Evolutionary conservation across 1,139 yeast species (phyloP).

Genomic region (Candida albicans): DNA sequence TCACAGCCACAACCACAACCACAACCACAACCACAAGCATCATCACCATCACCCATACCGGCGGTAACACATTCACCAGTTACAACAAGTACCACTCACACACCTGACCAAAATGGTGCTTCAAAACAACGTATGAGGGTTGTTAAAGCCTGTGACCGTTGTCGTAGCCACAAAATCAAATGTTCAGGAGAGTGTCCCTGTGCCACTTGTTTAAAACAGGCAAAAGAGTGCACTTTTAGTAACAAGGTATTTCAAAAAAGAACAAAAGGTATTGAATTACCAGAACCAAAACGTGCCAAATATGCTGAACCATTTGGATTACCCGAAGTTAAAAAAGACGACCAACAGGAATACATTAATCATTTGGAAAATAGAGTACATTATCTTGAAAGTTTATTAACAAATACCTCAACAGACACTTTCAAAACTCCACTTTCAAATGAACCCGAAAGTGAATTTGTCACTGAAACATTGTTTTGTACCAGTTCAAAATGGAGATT

Average conservation of each 20-base stretch:
- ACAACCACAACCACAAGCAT: conserved; percentile 1
- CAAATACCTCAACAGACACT: conserved; percentile 17
- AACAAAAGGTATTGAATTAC: conserved; percentile 7
- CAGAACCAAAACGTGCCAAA: not conserved
- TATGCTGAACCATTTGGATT: conserved; percentile 21
- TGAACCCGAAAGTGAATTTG: conserved; percentile 21
- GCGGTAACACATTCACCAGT: not conserved
- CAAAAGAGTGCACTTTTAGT: conserved; percentile 37
- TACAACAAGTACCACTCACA: not conserved
- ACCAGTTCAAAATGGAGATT: conserved; percentile 50
- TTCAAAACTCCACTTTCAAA: conserved; percentile 18
- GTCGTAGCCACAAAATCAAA: conserved; percentile 60
- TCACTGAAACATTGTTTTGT: conserved; percentile 20
- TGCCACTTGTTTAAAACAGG: conserved; percentile 46
- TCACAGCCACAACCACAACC: conserved; percentile 1
- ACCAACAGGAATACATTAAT: conserved; percentile 22
- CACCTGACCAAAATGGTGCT: not conserved
- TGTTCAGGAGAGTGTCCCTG: conserved; percentile 64
- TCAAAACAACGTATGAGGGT: conserved; percentile 41
- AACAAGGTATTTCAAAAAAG: not conserved
- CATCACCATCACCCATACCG: not conserved
- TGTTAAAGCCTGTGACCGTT: conserved; percentile 59
- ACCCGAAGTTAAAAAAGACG: conserved; percentile 17
- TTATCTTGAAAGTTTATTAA: conserved; percentile 36
- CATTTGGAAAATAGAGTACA: conserved; percentile 44